These are phyloP conservation scores for Boletus sensibilis DNA, from an alignment of 768 basidiomycete species.

Conservation along the genomic window DNA sequence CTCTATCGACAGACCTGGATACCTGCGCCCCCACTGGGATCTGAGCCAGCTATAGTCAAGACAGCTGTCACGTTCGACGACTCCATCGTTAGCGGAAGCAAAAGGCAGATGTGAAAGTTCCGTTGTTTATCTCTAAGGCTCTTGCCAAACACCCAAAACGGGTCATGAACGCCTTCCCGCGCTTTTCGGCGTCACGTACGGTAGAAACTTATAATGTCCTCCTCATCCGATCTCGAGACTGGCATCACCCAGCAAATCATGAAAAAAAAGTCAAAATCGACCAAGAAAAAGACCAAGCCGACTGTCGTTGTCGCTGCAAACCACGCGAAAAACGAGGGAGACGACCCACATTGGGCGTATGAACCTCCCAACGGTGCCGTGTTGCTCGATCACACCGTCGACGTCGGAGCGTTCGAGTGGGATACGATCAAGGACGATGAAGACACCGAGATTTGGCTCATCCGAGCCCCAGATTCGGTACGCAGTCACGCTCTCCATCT, in stretches of 20 bases:
- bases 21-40: constrained; percentile 84
- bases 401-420: constrained; percentile 63
- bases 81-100: constrained; percentile 6
- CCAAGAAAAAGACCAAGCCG: constrained; percentile 11
- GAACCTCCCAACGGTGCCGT: constrained; percentile 54
- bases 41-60: constrained; percentile 78
- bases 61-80: constrained; percentile 34
- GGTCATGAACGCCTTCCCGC: neutral
- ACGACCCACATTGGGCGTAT: constrained; percentile 58
- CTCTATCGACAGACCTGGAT: constrained; percentile 60
- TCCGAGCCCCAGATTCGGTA: constrained; percentile 68
- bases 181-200: no score
- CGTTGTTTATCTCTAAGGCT: constrained; percentile 29
- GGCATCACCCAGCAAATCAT: constrained; percentile 5
- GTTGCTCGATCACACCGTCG: constrained; percentile 45
- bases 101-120: neutral
- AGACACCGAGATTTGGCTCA: constrained; percentile 67
- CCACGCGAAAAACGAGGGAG: constrained; percentile 51
- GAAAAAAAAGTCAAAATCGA: constrained; percentile 7
- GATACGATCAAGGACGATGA: constrained; percentile 53
- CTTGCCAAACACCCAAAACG: constrained; percentile 29
- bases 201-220: constrained; percentile 13
- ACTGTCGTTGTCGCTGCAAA: constrained; percentile 11
- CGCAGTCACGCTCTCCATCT: constrained; percentile 25
- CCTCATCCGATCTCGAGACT: constrained; percentile 23